Evolutionary conservation across 192 early-diverging fungal species (phyloP).

Genomic region (Cetraspora pellucida): DNA sequence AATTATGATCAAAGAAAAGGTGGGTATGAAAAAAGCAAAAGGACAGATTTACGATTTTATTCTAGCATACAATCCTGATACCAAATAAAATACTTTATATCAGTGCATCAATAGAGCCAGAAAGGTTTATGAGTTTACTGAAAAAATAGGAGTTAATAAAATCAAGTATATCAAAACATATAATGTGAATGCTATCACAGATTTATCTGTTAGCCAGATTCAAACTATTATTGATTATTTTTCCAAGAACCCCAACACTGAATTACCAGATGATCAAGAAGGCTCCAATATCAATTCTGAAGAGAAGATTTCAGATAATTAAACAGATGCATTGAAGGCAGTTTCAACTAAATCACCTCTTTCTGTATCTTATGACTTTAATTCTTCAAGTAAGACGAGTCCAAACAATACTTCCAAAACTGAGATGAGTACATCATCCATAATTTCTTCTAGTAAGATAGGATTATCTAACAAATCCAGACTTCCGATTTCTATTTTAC

Average conservation of each 20-base stretch:
- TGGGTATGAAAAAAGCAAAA: conserved; percentile 4
- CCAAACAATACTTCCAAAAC: no score
- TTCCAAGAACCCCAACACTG: conserved; percentile 30
- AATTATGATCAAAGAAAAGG: conserved; percentile 16
- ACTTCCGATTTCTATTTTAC: no score
- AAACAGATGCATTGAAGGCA: neutral
- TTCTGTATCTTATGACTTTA: no score
- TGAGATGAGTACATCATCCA: no score
- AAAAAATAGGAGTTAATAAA: conserved; percentile 28
- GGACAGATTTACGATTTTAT: conserved; percentile 28
- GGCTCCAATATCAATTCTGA: neutral
- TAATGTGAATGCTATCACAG: conserved; percentile 27
- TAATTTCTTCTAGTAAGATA: no score
- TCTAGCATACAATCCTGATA: conserved; percentile 21
- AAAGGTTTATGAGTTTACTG: conserved; percentile 22
- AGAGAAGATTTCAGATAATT: conserved; percentile 3
- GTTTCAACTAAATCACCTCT: no score
- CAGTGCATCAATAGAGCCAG: conserved; percentile 4
- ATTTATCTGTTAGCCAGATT: conserved; percentile 17
- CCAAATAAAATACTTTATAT: conserved; percentile 24
- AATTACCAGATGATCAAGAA: conserved; percentile 25
- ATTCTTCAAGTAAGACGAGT: no score
- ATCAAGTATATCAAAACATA: conserved; percentile 29
- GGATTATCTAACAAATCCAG: no score
- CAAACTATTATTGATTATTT: conserved; percentile 33